A percentile compares a stretch with the other conserved stretches of the same genome.
These are phyloP conservation scores for Penicillium soppii DNA, from an alignment of 495 filamentous ascomycete genomes.

Conservation along the genomic window DNA sequence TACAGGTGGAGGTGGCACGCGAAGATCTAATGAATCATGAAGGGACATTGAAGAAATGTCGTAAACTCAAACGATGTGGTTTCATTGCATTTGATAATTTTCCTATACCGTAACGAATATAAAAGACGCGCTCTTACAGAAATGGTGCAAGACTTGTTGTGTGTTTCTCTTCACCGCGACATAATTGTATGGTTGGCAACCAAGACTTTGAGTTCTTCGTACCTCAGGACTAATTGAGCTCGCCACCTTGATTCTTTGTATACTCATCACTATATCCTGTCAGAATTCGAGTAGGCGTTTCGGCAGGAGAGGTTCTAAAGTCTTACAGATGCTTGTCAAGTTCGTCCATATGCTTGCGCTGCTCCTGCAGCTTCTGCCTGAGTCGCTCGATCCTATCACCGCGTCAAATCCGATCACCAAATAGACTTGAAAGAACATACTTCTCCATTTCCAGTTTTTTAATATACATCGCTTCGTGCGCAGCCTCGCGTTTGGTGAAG, in stretches of 20 bases:
- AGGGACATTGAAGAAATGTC: neutral
- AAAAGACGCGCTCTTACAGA: no score
- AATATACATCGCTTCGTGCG: conserved; percentile 76
- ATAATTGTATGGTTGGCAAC: no score
- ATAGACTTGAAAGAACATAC: conserved; percentile 28
- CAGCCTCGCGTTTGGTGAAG: conserved; percentile 82
- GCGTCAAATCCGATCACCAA: neutral
- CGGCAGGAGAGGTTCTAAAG: neutral
- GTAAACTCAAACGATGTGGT: neutral
- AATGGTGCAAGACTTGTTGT: conserved; percentile 2
- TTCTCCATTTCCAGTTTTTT: conserved; percentile 75
- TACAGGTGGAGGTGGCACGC: conserved; percentile 47
- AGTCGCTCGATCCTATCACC: conserved; percentile 52
- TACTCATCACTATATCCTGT: conserved; percentile 59
- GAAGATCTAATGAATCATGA: conserved; percentile 27
- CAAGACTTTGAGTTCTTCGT: no score
- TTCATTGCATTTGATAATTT: neutral
- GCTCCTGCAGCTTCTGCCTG: conserved; percentile 69
- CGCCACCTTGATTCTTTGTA: conserved; percentile 63
- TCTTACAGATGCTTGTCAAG: conserved; percentile 77
- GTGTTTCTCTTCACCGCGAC: no score
- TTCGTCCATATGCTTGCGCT: conserved; percentile 72
- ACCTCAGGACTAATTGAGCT: conserved; percentile 61
- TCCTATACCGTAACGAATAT: no score
- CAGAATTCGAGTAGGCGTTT: neutral